Percentiles rank a stretch among this genome's conserved stretches.
Conservation (phyloP, 345 rosid genomes). For the Abelmoschus esculentus region DNA sequence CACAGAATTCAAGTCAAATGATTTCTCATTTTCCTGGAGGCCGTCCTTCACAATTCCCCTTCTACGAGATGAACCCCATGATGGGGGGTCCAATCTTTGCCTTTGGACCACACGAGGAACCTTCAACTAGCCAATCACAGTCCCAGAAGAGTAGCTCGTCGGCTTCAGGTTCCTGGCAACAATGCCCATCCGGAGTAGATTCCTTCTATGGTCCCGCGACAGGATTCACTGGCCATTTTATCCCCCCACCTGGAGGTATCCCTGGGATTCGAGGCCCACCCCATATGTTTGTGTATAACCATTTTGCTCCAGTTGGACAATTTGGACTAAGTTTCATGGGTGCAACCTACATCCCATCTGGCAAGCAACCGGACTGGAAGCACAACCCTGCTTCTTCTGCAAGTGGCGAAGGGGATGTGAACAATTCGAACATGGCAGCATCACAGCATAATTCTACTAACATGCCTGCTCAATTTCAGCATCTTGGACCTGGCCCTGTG, state of each 20-base stretch:
- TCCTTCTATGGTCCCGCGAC: conserved; percentile 88
- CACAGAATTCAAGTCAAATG: conserved; percentile 67
- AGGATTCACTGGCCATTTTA: conserved; percentile 81
- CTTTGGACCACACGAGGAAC: conserved; percentile 82
- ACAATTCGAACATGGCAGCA: conserved; percentile 44
- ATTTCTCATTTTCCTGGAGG: conserved; percentile 81
- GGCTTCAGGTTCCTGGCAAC: conserved; percentile 71
- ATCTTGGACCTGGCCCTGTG: conserved; percentile 64
- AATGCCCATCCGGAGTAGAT: conserved; percentile 76
- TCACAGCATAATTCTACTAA: conserved; percentile 50
- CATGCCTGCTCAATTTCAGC: conserved; percentile 63
- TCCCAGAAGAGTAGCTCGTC: conserved; percentile 60
- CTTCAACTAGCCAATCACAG: conserved; percentile 57
- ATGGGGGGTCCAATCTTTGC: conserved; percentile 80
- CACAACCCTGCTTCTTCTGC: conserved; percentile 51
- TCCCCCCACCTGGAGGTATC: conserved; percentile 78
- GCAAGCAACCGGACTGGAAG: conserved; percentile 95
- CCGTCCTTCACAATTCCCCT: conserved; percentile 72
- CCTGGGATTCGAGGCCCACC: conserved; percentile 91
- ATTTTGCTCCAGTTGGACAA: conserved; percentile 97
- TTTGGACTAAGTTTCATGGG: conserved; percentile 98
- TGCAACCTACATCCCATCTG: conserved; percentile 77
- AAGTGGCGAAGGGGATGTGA: conserved; percentile 55
- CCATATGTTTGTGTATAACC: conserved; percentile 94
- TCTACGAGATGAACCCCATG: conserved; percentile 89